Conservation (phyloP, 306 rosid genomes). For the Trifolium pratense region DNA sequence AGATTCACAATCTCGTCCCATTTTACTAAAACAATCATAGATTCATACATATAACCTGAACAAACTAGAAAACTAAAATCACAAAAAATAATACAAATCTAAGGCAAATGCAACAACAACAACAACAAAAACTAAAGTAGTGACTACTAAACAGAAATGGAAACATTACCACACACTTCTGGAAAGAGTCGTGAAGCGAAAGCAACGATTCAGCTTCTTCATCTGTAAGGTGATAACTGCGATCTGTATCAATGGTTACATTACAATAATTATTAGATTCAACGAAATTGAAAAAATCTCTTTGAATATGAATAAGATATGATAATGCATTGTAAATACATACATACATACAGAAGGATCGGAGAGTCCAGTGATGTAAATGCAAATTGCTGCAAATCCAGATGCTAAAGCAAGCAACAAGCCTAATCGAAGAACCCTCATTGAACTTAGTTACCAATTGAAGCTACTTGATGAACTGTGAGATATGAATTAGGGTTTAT, state of each 20-base stretch:
- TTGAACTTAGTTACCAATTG: constrained; percentile 23
- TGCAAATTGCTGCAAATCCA: constrained; percentile 57
- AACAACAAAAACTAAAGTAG: constrained; percentile 3
- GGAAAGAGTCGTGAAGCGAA: constrained; percentile 67
- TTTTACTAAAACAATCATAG: not conserved
- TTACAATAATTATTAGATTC: constrained; percentile 25
- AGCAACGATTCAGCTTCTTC: constrained; percentile 74
- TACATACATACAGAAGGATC: constrained; percentile 59
- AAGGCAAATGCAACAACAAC: constrained; percentile 4
- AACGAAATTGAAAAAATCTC: not conserved
- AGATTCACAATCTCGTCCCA: constrained; percentile 8
- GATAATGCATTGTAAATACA: constrained; percentile 29
- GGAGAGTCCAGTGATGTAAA: constrained; percentile 54
- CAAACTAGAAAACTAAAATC: not conserved
- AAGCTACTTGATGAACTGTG: not conserved
- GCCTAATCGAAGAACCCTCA: constrained; percentile 54
- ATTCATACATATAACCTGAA: not conserved
- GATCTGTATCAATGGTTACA: constrained; percentile 48
- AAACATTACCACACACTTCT: constrained; percentile 87
- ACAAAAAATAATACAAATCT: not conserved
- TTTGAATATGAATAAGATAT: not conserved
- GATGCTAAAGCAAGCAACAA: constrained; percentile 51
- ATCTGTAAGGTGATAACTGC: constrained; percentile 52
- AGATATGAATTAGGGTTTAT: constrained; percentile 27
- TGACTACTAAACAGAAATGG: not conserved